phyloP scores from a whole-genome alignment of 2,329 filamentous ascomycete species.

The Didymella segeticola region DNA sequence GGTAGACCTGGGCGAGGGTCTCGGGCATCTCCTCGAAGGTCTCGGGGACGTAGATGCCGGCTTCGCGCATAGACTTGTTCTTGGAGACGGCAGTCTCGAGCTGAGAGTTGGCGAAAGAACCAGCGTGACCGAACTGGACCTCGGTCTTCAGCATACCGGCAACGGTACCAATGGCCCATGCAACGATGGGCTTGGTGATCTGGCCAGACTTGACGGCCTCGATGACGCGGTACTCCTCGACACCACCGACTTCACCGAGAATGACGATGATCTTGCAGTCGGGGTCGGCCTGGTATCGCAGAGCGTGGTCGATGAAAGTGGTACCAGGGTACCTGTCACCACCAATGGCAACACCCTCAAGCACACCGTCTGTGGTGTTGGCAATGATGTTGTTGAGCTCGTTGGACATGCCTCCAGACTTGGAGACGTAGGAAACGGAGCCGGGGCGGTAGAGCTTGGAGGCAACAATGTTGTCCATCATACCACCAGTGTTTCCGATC shows the following conservation, averaged over 20 bases:
- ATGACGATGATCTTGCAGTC: slow-evolving; percentile 97
- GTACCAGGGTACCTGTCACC: slow-evolving; percentile 99
- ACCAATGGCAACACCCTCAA: slow-evolving; percentile 98
- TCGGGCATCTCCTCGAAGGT: slow-evolving; percentile 95
- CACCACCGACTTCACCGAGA: slow-evolving; percentile 97
- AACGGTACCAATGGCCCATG: slow-evolving; percentile 99
- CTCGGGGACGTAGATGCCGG: slow-evolving; percentile 90
- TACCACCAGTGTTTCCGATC: slow-evolving; percentile 99
- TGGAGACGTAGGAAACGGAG: slow-evolving; percentile 98
- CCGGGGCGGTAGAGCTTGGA: slow-evolving; percentile 99
- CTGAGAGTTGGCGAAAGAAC: slow-evolving; percentile 98
- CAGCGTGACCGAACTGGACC: slow-evolving; percentile 98
- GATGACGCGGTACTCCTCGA: slow-evolving; percentile 99
- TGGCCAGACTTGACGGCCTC: slow-evolving; percentile 92
- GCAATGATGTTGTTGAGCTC: slow-evolving; percentile 99
- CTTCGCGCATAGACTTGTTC: slow-evolving; percentile 96
- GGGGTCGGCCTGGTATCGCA: slow-evolving; percentile 94
- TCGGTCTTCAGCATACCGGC: slow-evolving; percentile 99
- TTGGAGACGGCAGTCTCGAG: slow-evolving; percentile 96
- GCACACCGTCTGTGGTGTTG: slow-evolving; percentile 95
- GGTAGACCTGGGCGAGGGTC: slow-evolving; percentile 80
- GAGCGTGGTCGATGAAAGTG: slow-evolving; percentile 98
- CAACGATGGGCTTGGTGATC: slow-evolving; percentile 98
- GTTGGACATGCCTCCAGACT: slow-evolving; percentile 99
- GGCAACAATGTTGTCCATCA: slow-evolving; percentile 99